Conservation (phyloP, 495 filamentous ascomycete genomes). For the Tuber microsphaerosporum region DNA sequence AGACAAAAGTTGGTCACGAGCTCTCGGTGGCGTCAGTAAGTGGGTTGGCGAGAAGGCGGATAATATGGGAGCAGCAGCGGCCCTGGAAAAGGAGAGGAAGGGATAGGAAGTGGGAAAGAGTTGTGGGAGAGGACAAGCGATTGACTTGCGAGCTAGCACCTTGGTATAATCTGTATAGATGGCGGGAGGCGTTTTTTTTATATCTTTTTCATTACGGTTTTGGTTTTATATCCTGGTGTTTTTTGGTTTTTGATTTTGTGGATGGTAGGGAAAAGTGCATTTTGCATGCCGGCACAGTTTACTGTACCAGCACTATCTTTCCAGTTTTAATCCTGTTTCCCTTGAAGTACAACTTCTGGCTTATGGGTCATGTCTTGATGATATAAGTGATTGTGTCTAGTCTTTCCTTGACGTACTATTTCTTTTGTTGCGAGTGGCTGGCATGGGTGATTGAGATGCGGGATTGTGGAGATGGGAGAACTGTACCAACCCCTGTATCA, state of each 20-base stretch:
- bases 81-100: not conserved
- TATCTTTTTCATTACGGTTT: not conserved
- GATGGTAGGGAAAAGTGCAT: not conserved
- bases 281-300: not conserved
- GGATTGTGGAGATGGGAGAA: not conserved
- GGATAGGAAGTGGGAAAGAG: not conserved
- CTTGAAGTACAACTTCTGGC: not conserved
- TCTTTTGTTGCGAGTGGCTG: not conserved
- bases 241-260: not conserved
- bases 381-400: not conserved
- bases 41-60: constrained; percentile 1
- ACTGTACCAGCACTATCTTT: not conserved
- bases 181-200: constrained; percentile 3
- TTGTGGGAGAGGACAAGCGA: not conserved
- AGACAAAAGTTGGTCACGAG: constrained; percentile 14
- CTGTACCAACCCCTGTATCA: not conserved
- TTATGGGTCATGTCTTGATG: not conserved
- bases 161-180: constrained; percentile 3
- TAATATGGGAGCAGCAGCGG: not conserved
- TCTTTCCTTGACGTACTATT: not conserved
- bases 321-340: not conserved
- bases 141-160: not conserved
- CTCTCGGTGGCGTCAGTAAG: not conserved
- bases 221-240: not conserved
- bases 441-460: not conserved